Evolutionary conservation across 345 rosid species (phyloP).

Genomic region (Syzygium oleosum): DNA sequence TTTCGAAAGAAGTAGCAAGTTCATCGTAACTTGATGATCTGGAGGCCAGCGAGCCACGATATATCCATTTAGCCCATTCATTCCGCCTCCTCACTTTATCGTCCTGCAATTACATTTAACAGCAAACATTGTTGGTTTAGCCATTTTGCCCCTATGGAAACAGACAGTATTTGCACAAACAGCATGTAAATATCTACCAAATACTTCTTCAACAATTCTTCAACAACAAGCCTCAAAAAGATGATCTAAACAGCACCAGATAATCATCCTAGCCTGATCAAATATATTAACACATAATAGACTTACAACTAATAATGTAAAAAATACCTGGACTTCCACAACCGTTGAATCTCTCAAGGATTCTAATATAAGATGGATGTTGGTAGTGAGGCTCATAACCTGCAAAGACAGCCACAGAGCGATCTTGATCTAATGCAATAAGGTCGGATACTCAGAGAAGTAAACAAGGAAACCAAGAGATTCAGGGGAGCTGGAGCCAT

Average conservation of each 20-base stretch:
- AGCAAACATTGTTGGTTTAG: neutral
- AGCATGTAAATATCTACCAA: neutral
- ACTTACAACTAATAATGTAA: neutral
- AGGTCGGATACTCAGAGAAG: neutral
- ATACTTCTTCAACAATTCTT: neutral
- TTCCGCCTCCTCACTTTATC: slow-evolving; percentile 44
- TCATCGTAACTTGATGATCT: slow-evolving; percentile 10
- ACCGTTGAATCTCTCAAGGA: slow-evolving; percentile 46
- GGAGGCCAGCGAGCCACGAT: slow-evolving; percentile 7
- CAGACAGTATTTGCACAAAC: neutral
- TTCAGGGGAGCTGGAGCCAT: neutral
- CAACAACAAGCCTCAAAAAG: neutral
- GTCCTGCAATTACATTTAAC: slow-evolving; percentile 22
- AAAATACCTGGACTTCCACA: slow-evolving; percentile 65
- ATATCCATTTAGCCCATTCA: slow-evolving; percentile 48
- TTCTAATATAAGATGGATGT: slow-evolving; percentile 50
- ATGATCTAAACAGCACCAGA: neutral
- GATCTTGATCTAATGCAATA: neutral
- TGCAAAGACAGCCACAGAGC: slow-evolving; percentile 16
- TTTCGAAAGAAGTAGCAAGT: slow-evolving; percentile 25
- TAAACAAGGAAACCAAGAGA: neutral
- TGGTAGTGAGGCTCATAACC: slow-evolving; percentile 50
- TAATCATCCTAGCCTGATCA: neutral
- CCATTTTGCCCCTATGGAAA: neutral
- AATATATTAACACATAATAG: neutral